Percentiles rank a stretch among this genome's conserved stretches.
Evolutionary conservation across 176 grass and related monocot genomes (phyloP).

Genomic region (Triticum urartu): DNA sequence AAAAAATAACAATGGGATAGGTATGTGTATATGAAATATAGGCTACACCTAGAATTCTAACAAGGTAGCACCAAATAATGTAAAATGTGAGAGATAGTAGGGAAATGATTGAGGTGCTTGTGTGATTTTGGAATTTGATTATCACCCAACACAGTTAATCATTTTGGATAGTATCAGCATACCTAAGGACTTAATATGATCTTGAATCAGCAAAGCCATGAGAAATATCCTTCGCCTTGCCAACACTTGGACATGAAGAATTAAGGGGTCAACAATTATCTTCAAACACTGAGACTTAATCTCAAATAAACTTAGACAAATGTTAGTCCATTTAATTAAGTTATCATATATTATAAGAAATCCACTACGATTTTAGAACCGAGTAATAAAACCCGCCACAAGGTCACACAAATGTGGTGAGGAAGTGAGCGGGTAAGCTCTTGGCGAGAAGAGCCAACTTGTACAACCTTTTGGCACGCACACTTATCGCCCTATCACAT

Average conservation of each 20-base stretch:
- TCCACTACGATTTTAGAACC: neutral
- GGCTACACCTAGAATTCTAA: neutral
- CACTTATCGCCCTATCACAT: neutral
- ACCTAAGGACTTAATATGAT: neutral
- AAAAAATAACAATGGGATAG: neutral
- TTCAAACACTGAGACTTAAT: neutral
- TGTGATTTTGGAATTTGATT: neutral
- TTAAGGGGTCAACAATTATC: neutral
- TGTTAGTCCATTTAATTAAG: neutral
- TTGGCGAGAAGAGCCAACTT: neutral
- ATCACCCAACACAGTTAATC: neutral
- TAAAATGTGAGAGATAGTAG: neutral
- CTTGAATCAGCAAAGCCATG: neutral
- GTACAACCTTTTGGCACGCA: neutral
- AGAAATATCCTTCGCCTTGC: neutral
- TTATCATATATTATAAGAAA: neutral
- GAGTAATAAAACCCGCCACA: neutral
- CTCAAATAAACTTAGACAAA: neutral
- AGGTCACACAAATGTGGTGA: neutral
- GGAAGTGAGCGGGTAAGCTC: neutral
- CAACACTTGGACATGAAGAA: neutral
- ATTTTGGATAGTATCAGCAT: neutral
- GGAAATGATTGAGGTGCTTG: neutral
- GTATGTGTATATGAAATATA: neutral
- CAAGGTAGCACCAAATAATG: neutral